phyloP scores from a whole-genome alignment of 139 green algal genomes.

The Ettlia oleoabundans region DNA sequence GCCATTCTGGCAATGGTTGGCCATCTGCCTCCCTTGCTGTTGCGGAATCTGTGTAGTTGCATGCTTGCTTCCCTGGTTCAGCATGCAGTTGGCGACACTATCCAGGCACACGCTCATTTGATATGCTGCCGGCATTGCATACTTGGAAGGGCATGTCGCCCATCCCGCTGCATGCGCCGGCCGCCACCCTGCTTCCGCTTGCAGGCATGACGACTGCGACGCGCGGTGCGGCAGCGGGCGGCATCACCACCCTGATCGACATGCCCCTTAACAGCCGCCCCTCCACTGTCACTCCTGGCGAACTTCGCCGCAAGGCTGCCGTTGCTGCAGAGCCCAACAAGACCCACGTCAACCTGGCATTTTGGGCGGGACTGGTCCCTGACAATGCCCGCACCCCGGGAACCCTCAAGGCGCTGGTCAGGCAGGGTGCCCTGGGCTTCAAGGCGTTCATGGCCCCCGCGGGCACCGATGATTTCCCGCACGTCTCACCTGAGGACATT shows the following conservation, averaged over 20 bases:
- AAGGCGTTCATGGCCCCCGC: conserved; percentile 94
- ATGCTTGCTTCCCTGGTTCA: too few species aligned
- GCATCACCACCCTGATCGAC: conserved; percentile 91
- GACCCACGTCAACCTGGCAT: conserved; percentile 75
- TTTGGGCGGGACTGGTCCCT: conserved; percentile 93
- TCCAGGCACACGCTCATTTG: too few species aligned
- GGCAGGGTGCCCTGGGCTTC: conserved; percentile 85
- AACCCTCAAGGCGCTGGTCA: conserved; percentile 69
- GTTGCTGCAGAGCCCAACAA: conserved; percentile 52
- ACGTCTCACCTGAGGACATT: conserved; percentile 67
- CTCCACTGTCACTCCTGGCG: conserved; percentile 54
- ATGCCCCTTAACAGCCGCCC: conserved; percentile 95
- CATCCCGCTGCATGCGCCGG: neutral
- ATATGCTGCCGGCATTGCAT: too few species aligned
- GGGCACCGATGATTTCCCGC: conserved; percentile 91
- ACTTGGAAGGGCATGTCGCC: too few species aligned
- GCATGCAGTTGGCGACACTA: too few species aligned
- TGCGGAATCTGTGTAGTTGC: too few species aligned
- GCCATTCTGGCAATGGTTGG: too few species aligned
- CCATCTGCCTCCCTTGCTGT: too few species aligned
- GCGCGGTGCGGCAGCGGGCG: conserved; percentile 82
- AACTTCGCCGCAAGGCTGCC: conserved; percentile 67
- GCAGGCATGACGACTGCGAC: conserved; percentile 85
- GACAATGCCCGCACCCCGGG: conserved; percentile 77
- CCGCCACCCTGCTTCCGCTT: too few species aligned